Conservation (phyloP, 106 monocot species). For the Narthecium ossifragum region DNA sequence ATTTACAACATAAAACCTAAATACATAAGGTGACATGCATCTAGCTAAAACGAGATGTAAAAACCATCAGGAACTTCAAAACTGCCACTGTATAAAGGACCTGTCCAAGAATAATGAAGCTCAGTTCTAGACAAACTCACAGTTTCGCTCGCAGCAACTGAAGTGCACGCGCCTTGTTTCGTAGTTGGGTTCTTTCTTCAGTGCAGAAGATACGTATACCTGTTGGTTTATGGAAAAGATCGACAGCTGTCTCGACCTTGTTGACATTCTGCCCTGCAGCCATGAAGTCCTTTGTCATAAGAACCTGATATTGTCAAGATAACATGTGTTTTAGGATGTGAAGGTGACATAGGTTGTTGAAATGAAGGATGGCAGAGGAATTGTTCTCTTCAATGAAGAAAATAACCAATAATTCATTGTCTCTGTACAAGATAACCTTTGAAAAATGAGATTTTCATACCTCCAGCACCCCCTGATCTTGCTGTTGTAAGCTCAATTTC, state of each 20-base stretch:
- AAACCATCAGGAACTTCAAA: background rate
- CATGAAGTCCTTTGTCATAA: conserved; percentile 3
- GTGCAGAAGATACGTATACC: conserved; percentile 98
- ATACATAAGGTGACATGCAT: too few relatives aligned
- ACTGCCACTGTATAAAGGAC: background rate
- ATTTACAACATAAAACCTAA: too few relatives aligned
- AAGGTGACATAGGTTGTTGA: background rate
- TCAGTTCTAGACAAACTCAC: too few relatives aligned
- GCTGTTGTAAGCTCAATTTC: conserved; percentile 94
- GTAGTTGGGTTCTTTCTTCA: conserved; percentile 88
- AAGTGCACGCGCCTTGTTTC: conserved; percentile 78
- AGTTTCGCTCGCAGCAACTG: conserved; percentile 91
- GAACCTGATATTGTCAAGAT: background rate
- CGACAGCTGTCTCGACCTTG: conserved; percentile 97
- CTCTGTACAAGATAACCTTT: background rate
- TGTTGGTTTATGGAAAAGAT: conserved; percentile 93
- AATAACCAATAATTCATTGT: background rate
- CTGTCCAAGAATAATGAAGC: too few relatives aligned
- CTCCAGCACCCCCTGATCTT: conserved; percentile 98
- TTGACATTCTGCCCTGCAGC: conserved; percentile 96
- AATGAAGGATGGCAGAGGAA: background rate
- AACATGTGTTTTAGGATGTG: background rate
- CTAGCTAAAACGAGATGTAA: too few relatives aligned
- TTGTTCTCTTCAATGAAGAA: too few relatives aligned
- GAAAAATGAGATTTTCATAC: conserved; percentile 20